phyloP scores from a whole-genome alignment of 495 filamentous ascomycete species.

The Clohesyomyces aquaticus region DNA sequence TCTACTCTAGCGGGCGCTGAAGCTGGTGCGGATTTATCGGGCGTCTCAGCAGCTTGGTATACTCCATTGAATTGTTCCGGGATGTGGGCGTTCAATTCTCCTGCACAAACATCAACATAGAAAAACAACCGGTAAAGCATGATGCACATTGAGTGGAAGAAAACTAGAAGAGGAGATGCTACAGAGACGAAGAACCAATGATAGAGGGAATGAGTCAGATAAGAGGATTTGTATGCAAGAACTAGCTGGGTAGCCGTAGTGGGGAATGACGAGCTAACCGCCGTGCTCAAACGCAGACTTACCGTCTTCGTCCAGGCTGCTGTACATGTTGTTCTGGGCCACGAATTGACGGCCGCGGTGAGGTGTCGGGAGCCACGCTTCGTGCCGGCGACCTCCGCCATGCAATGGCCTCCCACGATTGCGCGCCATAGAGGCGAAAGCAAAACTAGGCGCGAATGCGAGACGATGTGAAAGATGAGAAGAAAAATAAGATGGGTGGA shows the following conservation, averaged over 20 bases:
- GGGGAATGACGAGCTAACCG: not conserved
- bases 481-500: not conserved
- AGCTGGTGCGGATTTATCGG: not conserved
- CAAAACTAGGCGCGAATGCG: not conserved
- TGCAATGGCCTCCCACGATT: too few relatives aligned
- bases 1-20: not conserved
- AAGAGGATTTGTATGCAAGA: too few relatives aligned
- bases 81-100: constrained; percentile 20
- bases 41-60: too few relatives aligned
- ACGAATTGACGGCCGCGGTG: too few relatives aligned
- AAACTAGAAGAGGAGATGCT: constrained; percentile 1
- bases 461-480: not conserved
- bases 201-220: too few relatives aligned
- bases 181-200: too few relatives aligned
- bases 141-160: not conserved
- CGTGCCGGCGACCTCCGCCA: too few relatives aligned
- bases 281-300: not conserved
- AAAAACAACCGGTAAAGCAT: not conserved
- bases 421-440: too few relatives aligned
- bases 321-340: not conserved
- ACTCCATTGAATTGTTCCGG: constrained; percentile 11
- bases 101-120: not conserved
- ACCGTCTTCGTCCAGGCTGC: not conserved
- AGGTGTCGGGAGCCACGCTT: not conserved
- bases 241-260: too few relatives aligned